Conservation (phyloP, 2,329 filamentous ascomycete genomes). For the Alternaria sp. region DNA sequence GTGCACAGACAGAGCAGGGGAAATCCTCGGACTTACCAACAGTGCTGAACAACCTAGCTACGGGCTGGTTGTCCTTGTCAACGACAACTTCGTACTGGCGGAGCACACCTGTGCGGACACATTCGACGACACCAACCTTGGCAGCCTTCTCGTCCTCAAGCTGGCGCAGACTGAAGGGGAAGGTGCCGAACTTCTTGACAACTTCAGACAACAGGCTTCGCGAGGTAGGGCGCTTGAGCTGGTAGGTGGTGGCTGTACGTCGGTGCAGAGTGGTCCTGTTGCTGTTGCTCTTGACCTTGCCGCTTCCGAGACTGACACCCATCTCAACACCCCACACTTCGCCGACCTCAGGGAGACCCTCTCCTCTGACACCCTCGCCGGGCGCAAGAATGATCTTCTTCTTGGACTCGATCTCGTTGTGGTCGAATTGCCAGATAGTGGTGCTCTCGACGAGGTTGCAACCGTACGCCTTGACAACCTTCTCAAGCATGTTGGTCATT, state of each 20-base stretch:
- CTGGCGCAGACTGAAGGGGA: slow-evolving; percentile 97
- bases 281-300: slow-evolving; percentile 92
- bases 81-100: slow-evolving; percentile 96
- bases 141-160: slow-evolving; percentile 95
- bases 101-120: slow-evolving; percentile 89
- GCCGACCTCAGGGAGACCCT: slow-evolving; percentile 84
- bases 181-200: slow-evolving; percentile 95
- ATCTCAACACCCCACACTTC: slow-evolving; percentile 99
- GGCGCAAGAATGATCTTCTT: slow-evolving; percentile 97
- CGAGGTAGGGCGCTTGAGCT: slow-evolving; percentile 91
- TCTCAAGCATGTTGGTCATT: slow-evolving; percentile 88
- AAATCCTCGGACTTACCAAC: slow-evolving; percentile 81
- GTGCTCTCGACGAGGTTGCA: slow-evolving; percentile 97
- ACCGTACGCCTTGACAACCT: slow-evolving; percentile 87
- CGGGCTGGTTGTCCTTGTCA: slow-evolving; percentile 85
- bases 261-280: slow-evolving; percentile 90
- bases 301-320: slow-evolving; percentile 85
- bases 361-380: slow-evolving; percentile 85
- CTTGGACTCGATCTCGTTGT: slow-evolving; percentile 95
- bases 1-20: background rate
- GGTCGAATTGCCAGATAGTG: slow-evolving; percentile 94
- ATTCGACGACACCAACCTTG: slow-evolving; percentile 95
- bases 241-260: slow-evolving; percentile 89
- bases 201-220: slow-evolving; percentile 92
- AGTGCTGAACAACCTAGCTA: slow-evolving; percentile 87